phyloP scores from a whole-genome alignment of 306 rosid genomes.

The Prinsepia uniflora region DNA sequence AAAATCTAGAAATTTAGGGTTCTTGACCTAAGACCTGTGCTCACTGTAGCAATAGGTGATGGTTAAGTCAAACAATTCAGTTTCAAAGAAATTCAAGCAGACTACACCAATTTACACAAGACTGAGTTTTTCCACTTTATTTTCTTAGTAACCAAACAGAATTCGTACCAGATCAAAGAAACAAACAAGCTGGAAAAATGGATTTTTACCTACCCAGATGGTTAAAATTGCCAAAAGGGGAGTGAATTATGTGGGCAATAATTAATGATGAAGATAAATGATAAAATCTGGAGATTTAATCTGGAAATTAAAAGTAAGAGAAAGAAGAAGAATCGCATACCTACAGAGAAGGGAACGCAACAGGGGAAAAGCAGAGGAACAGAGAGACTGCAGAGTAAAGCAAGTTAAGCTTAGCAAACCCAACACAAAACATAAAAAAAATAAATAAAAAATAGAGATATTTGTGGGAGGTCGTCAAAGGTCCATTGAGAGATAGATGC shows the following conservation, averaged over 20 bases:
- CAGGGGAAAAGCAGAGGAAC: neutral
- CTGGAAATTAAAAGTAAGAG: neutral
- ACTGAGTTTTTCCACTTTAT: neutral
- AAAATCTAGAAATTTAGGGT: neutral
- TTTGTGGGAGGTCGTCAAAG: constrained; percentile 15
- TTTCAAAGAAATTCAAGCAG: neutral
- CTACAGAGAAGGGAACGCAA: constrained; percentile 20
- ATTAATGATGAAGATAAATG: neutral
- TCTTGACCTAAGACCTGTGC: neutral
- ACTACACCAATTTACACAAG: neutral
- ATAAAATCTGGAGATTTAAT: neutral
- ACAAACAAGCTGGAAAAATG: neutral
- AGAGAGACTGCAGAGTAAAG: constrained; percentile 3
- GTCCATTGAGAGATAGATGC: constrained; percentile 23
- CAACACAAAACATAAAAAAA: neutral
- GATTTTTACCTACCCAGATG: constrained; percentile 13
- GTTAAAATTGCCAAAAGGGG: neutral
- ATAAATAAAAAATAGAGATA: constrained; percentile 1
- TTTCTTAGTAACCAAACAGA: neutral
- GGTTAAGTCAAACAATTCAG: neutral
- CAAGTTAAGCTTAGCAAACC: neutral
- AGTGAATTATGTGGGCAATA: neutral
- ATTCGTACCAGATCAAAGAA: neutral
- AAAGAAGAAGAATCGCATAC: constrained; percentile 23
- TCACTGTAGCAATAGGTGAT: neutral